Evolutionary conservation across 306 rosid species (phyloP).

Genomic region (Abrus precatorius): DNA sequence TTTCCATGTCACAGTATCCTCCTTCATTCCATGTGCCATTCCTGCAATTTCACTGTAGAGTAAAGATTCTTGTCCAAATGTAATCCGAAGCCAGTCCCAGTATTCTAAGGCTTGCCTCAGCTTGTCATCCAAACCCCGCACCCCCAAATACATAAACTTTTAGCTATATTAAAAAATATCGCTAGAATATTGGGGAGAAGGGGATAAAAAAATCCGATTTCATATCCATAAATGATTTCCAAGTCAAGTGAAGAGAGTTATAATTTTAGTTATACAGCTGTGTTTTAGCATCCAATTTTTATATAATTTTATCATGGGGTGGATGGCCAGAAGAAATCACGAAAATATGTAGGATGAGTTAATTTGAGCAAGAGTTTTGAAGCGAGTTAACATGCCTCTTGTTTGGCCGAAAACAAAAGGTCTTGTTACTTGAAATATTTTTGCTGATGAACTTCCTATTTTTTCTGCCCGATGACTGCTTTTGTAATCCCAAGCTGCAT

Average conservation of each 20-base stretch:
- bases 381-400: background rate
- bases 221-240: background rate
- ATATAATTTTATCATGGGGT: background rate
- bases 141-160: background rate
- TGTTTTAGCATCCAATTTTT: background rate
- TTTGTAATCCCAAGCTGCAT: background rate
- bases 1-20: conserved; percentile 65
- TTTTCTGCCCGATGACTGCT: no score
- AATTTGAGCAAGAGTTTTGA: conserved; percentile 17
- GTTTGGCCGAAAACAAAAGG: background rate
- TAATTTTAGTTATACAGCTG: background rate
- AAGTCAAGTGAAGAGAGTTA: background rate
- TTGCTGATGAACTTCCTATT: background rate
- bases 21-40: conserved; percentile 85
- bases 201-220: background rate
- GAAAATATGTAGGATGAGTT: background rate
- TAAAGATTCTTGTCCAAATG: conserved; percentile 36
- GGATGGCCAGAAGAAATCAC: background rate
- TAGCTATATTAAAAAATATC: background rate
- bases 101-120: background rate
- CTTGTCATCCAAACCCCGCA: background rate
- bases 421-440: background rate
- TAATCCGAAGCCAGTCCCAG: background rate
- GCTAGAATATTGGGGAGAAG: background rate
- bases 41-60: conserved; percentile 63